A percentile compares a stretch with the other conserved stretches of the same genome.
Conservation (phyloP, 2,329 filamentous ascomycete genomes). For the Epichloe hybrida region DNA sequence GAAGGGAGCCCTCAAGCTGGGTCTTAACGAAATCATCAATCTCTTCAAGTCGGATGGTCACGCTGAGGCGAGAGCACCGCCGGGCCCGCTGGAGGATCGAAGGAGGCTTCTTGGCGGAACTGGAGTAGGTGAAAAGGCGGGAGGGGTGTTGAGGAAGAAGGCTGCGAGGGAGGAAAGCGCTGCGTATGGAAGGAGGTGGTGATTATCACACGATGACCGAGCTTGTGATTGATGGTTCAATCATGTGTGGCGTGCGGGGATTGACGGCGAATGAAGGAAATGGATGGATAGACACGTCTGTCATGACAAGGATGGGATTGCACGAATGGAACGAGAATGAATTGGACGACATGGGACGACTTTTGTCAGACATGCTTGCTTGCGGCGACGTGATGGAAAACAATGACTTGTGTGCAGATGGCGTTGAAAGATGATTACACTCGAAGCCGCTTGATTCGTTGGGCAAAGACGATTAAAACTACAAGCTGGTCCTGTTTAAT, state of each 20-base stretch:
- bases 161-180: constrained; percentile 21
- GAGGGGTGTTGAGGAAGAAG: constrained; percentile 14
- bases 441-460: too few species aligned
- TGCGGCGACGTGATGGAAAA: too few species aligned
- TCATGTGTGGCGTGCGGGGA: neutral
- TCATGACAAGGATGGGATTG: too few species aligned
- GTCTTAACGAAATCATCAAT: constrained; percentile 83
- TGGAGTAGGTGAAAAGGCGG: constrained; percentile 6
- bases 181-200: constrained; percentile 31
- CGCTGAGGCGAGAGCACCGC: constrained; percentile 9
- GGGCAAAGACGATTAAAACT: too few species aligned
- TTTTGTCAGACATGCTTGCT: too few species aligned
- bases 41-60: constrained; percentile 60
- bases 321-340: too few species aligned
- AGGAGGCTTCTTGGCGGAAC: constrained; percentile 1
- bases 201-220: neutral
- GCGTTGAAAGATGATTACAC: too few species aligned
- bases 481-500: too few species aligned
- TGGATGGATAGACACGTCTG: too few species aligned
- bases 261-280: too few species aligned
- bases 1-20: constrained; percentile 66
- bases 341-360: too few species aligned
- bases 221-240: neutral
- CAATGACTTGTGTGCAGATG: too few species aligned
- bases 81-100: constrained; percentile 4